phyloP scores from a whole-genome alignment of 345 rosid species.

The Bruguiera gymnorhiza region DNA sequence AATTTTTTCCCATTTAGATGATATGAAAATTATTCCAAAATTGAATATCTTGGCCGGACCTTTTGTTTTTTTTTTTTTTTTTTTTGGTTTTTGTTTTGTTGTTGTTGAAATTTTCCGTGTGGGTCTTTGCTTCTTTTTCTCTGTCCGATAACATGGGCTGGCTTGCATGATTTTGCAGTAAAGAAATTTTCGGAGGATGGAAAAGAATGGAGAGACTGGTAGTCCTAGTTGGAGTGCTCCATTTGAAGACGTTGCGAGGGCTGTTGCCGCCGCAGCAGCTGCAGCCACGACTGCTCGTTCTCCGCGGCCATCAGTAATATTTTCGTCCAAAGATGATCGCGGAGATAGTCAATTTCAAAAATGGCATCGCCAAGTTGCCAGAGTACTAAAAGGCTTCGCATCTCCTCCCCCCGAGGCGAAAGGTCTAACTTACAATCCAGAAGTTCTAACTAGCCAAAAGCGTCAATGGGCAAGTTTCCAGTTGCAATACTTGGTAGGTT shows the following conservation, averaged over 20 bases:
- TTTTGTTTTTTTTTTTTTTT: too few species aligned
- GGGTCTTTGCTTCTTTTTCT: too few species aligned
- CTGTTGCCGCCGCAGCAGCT: constrained; percentile 73
- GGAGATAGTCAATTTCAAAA: constrained; percentile 67
- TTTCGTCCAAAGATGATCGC: constrained; percentile 61
- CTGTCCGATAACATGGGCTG: neutral
- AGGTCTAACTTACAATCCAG: constrained; percentile 66
- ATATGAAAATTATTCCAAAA: too few species aligned
- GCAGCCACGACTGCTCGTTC: constrained; percentile 69
- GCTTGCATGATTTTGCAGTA: constrained; percentile 25
- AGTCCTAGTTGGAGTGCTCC: constrained; percentile 87
- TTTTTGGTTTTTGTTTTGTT: too few species aligned
- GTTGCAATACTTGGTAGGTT: constrained; percentile 75
- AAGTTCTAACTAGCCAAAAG: constrained; percentile 91
- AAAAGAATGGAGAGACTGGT: constrained; percentile 59
- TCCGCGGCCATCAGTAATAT: constrained; percentile 83
- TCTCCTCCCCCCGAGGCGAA: constrained; percentile 54
- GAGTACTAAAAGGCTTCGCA: constrained; percentile 66
- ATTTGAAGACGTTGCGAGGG: constrained; percentile 73
- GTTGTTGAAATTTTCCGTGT: too few species aligned
- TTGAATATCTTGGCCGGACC: too few species aligned
- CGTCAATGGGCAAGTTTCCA: constrained; percentile 91
- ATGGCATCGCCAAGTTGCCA: constrained; percentile 61
- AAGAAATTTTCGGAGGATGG: constrained; percentile 44
- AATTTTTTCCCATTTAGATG: too few species aligned